Evolutionary conservation across 2,329 filamentous ascomycete species (phyloP).

Genomic region (Rhinocladiella similis): DNA sequence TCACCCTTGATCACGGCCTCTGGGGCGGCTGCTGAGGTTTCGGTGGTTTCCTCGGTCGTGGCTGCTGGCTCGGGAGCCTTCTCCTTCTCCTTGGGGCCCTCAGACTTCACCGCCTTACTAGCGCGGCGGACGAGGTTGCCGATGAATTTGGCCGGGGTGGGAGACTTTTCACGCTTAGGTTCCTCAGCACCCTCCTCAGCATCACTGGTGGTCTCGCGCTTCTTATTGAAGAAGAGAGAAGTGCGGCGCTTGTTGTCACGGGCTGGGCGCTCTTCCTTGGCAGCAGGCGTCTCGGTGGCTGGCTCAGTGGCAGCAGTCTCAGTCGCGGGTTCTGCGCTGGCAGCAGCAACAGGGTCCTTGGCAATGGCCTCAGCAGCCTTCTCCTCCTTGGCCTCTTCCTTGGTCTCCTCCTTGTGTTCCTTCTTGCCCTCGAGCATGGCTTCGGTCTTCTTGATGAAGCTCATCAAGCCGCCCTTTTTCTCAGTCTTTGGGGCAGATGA

Average conservation of each 20-base stretch:
- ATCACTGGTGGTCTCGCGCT: conserved; percentile 46
- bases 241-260: conserved; percentile 48
- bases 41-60: conserved; percentile 8
- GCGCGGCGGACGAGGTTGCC: conserved; percentile 51
- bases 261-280: conserved; percentile 43
- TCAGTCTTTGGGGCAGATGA: conserved; percentile 34
- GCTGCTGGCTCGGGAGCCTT: conserved; percentile 30
- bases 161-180: conserved; percentile 43
- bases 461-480: conserved; percentile 35
- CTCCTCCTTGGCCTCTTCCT: conserved; percentile 33
- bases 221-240: conserved; percentile 58
- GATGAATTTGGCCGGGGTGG: conserved; percentile 37
- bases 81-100: conserved; percentile 34
- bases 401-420: conserved; percentile 29
- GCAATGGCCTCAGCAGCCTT: conserved; percentile 25
- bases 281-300: conserved; percentile 27
- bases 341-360: conserved; percentile 26
- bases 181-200: conserved; percentile 50
- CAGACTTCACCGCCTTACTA: conserved; percentile 49
- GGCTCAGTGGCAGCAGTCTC: conserved; percentile 23
- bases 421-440: conserved; percentile 30
- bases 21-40: conserved; percentile 27
- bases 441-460: conserved; percentile 37
- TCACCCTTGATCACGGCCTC: conserved; percentile 23
- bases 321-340: conserved; percentile 14